Base-by-base conservation (phyloP, 257 asterid genomes). In the Nemophila menziesii region DNA sequence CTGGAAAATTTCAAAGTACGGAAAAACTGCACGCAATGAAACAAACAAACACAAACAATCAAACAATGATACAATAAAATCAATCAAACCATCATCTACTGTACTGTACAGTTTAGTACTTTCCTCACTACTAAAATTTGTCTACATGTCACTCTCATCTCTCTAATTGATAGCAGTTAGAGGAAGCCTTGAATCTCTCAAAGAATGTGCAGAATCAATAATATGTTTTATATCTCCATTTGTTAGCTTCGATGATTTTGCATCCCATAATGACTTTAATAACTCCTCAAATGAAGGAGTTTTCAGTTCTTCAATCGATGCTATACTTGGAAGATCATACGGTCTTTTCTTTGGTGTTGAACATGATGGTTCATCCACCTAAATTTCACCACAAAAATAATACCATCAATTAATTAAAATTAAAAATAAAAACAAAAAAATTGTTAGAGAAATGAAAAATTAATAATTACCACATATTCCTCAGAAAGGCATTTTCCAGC, bases 401-500 rank as follows among this genome's bases (percentile, higher is more conserved):
- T 24, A 16, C 2, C 16, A n/a, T n/a, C n/a, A n/a, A n/a, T n/a
- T n/a, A n/a, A n/a, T n/a, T n/a, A 6, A 16, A 5, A 22, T 18
- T 9, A 5, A 16, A 1, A 6, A 5, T 3, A 1, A 10, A 27
- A 0, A 18, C 5, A 16, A 16, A 26, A 5, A 22, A 11, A 13
- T 22, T 4, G 20, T 21, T 22, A 12, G 24, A 12, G 49, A n/a
- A 4, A 8, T 18, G 21, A 16, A n/a, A n/a, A n/a, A 20, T 20
- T 5, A 36, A 22, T 10, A 14, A 37, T 45, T 65, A 71, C 80
- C 75, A 58, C 65, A 64, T 65, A 68, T 43, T 68, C 73, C 48
- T 75, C 72, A 21, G 65, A 38, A 43, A 75, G 75, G 39, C 61
- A 62, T 65, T 55, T 54, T 60, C 65, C 67, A 50, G 69, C 72